phyloP scores from a whole-genome alignment of 2,329 filamentous ascomycete species.

The Aspergillus terreus region DNA sequence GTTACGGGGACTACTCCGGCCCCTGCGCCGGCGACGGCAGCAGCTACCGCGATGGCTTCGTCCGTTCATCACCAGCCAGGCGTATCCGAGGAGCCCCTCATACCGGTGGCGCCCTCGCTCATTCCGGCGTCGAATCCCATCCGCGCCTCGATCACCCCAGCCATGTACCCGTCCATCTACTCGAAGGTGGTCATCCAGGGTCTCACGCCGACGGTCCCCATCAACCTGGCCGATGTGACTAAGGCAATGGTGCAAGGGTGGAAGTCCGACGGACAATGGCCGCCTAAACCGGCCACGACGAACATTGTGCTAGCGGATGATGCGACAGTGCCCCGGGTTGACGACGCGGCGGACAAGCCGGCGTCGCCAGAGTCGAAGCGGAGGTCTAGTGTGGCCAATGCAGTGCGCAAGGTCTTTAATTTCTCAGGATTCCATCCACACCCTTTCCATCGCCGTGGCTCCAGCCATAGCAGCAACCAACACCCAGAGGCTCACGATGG shows the following conservation, averaged over 20 bases:
- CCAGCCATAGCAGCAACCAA: not conserved
- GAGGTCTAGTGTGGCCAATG: slow-evolving; percentile 35
- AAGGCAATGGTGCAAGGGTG: slow-evolving; percentile 80
- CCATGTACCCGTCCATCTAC: slow-evolving; percentile 78
- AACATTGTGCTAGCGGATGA: slow-evolving; percentile 29
- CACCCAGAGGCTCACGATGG: not conserved
- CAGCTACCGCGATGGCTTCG: slow-evolving; percentile 4
- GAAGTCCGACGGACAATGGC: slow-evolving; percentile 94
- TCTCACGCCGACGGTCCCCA: slow-evolving; percentile 78
- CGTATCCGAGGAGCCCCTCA: slow-evolving; percentile 49
- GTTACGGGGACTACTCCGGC: slow-evolving; percentile 27
- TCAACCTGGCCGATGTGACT: slow-evolving; percentile 80
- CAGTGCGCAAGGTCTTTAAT: slow-evolving; percentile 40
- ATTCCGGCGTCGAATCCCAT: slow-evolving; percentile 72
- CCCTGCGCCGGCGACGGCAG: slow-evolving; percentile 5
- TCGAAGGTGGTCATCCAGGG: slow-evolving; percentile 79
- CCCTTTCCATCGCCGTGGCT: slow-evolving; percentile 37
- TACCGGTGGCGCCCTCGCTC: slow-evolving; percentile 71
- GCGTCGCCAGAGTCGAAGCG: slow-evolving; percentile 22
- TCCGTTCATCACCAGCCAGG: slow-evolving; percentile 8
- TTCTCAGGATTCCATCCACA: slow-evolving; percentile 31
- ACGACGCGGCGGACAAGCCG: slow-evolving; percentile 9
- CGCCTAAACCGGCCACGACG: slow-evolving; percentile 54
- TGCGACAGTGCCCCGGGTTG: slow-evolving; percentile 21
- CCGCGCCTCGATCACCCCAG: slow-evolving; percentile 69